Percentiles rank a stretch among this genome's conserved stretches.
These are phyloP conservation scores for Salix koriyanagi DNA, from an alignment of 345 rosid species.

Conservation along the genomic window DNA sequence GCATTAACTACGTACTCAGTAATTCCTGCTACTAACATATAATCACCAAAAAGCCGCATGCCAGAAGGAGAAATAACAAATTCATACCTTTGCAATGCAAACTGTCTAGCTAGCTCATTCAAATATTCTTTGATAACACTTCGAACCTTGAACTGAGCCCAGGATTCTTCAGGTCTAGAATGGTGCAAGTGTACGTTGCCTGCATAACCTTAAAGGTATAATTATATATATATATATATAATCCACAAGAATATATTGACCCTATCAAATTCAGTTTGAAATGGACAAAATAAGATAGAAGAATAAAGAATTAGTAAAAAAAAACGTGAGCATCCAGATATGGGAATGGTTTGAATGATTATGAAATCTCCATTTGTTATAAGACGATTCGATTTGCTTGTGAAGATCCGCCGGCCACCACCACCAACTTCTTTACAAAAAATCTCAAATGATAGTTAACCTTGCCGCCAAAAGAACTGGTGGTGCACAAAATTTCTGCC, in stretches of 20 bases:
- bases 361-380: background rate
- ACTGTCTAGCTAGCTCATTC: background rate
- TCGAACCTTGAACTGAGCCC: background rate
- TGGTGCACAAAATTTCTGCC: too few species aligned
- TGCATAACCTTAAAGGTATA: background rate
- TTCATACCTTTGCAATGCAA: too few species aligned
- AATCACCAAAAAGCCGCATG: background rate
- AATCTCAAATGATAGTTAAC: background rate
- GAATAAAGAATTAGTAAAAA: background rate
- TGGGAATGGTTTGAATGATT: background rate
- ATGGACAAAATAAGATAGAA: background rate
- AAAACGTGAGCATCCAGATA: background rate
- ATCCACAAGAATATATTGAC: background rate
- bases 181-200: background rate
- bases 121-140: too few species aligned
- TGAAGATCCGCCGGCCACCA: slow-evolving; percentile 8
- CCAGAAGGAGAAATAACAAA: too few species aligned
- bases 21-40: background rate
- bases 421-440: background rate
- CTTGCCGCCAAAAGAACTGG: slow-evolving; percentile 9
- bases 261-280: slow-evolving; percentile 2
- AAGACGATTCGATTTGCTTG: background rate
- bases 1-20: background rate
- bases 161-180: background rate
- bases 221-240: background rate